A percentile compares a stretch with the other conserved stretches of the same genome.
Conservation (phyloP, 352 stramenopile species). For the Globisporangium paroecandrum region DNA sequence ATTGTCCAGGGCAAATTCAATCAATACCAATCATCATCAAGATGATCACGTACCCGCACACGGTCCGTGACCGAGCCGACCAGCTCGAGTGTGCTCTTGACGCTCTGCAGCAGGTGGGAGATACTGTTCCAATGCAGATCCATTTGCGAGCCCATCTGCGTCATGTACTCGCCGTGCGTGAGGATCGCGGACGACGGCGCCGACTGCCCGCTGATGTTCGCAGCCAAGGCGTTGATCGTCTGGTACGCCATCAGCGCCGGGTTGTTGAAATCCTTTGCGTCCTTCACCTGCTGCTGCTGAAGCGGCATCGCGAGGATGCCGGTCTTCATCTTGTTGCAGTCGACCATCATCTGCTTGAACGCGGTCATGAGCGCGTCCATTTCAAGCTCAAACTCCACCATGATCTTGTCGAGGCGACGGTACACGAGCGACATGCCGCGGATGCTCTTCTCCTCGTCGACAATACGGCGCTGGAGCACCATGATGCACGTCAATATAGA, state of each 20-base stretch:
- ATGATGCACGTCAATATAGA: conserved; percentile 68
- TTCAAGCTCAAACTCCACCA: conserved; percentile 64
- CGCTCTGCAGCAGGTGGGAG: conserved; percentile 73
- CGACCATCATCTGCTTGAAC: conserved; percentile 76
- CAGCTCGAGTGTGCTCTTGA: conserved; percentile 69
- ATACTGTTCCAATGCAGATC: conserved; percentile 87
- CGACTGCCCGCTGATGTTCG: conserved; percentile 53
- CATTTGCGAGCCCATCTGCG: conserved; percentile 79
- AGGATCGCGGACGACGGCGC: conserved; percentile 71
- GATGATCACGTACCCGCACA: conserved; percentile 45
- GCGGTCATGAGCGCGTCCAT: conserved; percentile 60
- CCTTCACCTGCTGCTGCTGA: conserved; percentile 44
- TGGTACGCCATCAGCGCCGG: conserved; percentile 75
- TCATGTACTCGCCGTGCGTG: conserved; percentile 85
- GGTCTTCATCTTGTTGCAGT: conserved; percentile 78
- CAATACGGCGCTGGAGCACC: conserved; percentile 71
- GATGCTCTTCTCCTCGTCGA: conserved; percentile 78
- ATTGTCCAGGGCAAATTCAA: background rate
- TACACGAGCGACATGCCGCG: conserved; percentile 74
- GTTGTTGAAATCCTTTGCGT: conserved; percentile 65
- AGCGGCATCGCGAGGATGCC: conserved; percentile 76
- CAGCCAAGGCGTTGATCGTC: conserved; percentile 75
- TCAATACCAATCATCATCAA: background rate
- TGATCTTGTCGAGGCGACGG: conserved; percentile 51
- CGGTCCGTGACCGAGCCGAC: conserved; percentile 59